Conservation (phyloP, 805 yeast species). For the Starmerella davenportii region DNA sequence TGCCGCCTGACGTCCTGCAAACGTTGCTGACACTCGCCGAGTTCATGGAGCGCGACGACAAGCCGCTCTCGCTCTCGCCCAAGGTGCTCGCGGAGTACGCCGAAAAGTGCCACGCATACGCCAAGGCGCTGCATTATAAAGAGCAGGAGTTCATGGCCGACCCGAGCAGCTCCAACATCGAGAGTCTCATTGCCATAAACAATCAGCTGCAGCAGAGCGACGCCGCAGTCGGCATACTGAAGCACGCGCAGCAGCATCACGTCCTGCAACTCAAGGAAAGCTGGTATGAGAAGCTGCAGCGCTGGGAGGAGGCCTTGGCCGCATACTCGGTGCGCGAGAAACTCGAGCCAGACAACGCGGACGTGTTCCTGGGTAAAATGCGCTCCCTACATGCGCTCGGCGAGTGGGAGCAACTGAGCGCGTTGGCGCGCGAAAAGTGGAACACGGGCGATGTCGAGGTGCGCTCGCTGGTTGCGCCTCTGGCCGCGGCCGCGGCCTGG, state of each 20-base stretch:
- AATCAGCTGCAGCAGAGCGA: slow-evolving; percentile 91
- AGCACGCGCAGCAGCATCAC: slow-evolving; percentile 78
- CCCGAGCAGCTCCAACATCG: slow-evolving; percentile 81
- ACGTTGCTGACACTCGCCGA: slow-evolving; percentile 78
- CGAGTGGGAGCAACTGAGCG: slow-evolving; percentile 87
- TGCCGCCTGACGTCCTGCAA: slow-evolving; percentile 91
- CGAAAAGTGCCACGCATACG: slow-evolving; percentile 90
- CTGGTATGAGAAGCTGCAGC: slow-evolving; percentile 89
- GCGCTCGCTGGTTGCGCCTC: slow-evolving; percentile 73
- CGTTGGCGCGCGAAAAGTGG: slow-evolving; percentile 80
- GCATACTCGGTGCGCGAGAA: slow-evolving; percentile 70
- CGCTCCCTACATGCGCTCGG: slow-evolving; percentile 96
- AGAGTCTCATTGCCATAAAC: slow-evolving; percentile 76
- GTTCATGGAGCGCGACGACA: slow-evolving; percentile 94
- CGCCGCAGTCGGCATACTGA: slow-evolving; percentile 92
- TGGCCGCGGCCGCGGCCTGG: slow-evolving; percentile 99
- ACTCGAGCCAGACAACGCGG: slow-evolving; percentile 42
- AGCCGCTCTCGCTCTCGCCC: slow-evolving; percentile 80
- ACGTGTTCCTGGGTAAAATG: slow-evolving; percentile 93
- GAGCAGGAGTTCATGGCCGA: slow-evolving; percentile 89
- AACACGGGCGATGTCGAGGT: slow-evolving; percentile 48
- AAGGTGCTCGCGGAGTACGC: slow-evolving; percentile 83
- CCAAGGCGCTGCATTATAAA: slow-evolving; percentile 89
- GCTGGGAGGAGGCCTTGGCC: slow-evolving; percentile 94
- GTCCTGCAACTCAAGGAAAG: slow-evolving; percentile 76